These are phyloP conservation scores for Xylaria nigripes DNA, from an alignment of 495 filamentous ascomycete species.

Conservation along the genomic window DNA sequence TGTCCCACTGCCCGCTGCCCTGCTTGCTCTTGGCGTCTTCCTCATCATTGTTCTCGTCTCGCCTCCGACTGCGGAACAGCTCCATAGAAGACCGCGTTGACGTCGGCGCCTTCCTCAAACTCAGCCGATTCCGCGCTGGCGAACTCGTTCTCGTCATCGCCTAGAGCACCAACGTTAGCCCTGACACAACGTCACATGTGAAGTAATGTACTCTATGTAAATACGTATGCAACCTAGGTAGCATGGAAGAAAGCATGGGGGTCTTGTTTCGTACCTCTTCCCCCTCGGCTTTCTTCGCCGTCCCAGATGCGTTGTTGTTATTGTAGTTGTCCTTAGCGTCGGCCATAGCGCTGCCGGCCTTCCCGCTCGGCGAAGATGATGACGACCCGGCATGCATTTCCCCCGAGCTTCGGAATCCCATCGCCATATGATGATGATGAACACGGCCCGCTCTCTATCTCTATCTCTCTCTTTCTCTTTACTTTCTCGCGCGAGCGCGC, in stretches of 20 bases:
- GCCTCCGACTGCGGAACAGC: neutral
- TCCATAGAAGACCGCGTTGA: slow-evolving; percentile 1
- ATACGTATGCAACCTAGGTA: neutral
- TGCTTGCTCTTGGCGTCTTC: neutral
- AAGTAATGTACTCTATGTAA: too few relatives aligned
- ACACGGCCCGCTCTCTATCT: neutral
- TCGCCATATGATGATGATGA: neutral
- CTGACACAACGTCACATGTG: too few relatives aligned
- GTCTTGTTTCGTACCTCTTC: slow-evolving; percentile 1
- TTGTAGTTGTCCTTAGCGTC: neutral
- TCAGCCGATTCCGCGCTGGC: neutral
- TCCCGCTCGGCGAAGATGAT: neutral
- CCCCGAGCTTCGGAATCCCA: neutral
- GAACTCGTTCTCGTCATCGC: neutral
- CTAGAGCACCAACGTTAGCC: neutral
- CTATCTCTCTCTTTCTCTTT: too few relatives aligned
- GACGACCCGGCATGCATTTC: neutral
- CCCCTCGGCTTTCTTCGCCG: neutral
- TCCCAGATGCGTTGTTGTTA: neutral
- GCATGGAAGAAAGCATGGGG: neutral
- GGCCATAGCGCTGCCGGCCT: neutral
- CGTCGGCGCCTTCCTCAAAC: neutral
- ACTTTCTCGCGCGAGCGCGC: neutral
- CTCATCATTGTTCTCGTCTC: neutral
- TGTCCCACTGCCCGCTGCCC: neutral